Conservation (phyloP, 305 asterid genomes). For the Fraxinus paxiana region DNA sequence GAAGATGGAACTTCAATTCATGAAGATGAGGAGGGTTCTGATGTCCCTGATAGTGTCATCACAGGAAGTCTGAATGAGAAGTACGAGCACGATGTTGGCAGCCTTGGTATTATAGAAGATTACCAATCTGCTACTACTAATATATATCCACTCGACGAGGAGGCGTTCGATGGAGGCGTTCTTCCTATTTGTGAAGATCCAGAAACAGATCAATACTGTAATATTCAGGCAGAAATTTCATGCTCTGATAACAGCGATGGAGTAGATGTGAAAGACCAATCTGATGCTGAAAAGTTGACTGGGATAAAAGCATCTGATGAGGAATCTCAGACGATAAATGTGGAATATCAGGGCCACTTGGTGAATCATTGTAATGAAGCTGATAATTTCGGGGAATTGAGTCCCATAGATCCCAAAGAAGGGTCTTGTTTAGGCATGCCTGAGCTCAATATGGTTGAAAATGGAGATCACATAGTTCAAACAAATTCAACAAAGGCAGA, state of each 20-base stretch:
- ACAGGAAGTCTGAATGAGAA: neutral
- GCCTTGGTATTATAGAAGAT: neutral
- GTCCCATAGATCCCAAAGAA: neutral
- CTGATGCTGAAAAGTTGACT: neutral
- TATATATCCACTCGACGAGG: neutral
- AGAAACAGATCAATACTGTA: neutral
- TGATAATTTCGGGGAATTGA: neutral
- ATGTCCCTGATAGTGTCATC: neutral
- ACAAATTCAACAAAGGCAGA: constrained; percentile 9
- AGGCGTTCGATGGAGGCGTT: neutral
- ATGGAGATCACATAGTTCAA: neutral
- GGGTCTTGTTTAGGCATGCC: constrained; percentile 1
- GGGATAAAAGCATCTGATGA: constrained; percentile 4
- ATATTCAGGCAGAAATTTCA: neutral
- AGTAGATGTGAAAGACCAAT: neutral
- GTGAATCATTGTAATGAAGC: constrained; percentile 7
- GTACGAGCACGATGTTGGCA: neutral
- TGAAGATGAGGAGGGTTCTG: constrained; percentile 24
- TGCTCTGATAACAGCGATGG: neutral
- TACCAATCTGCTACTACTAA: neutral
- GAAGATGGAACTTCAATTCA: constrained; percentile 23
- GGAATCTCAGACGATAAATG: neutral
- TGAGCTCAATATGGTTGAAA: neutral
- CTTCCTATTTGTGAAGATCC: neutral
- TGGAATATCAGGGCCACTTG: neutral